phyloP scores from a whole-genome alignment of 352 stramenopile species.

The Pythium diclinum region DNA sequence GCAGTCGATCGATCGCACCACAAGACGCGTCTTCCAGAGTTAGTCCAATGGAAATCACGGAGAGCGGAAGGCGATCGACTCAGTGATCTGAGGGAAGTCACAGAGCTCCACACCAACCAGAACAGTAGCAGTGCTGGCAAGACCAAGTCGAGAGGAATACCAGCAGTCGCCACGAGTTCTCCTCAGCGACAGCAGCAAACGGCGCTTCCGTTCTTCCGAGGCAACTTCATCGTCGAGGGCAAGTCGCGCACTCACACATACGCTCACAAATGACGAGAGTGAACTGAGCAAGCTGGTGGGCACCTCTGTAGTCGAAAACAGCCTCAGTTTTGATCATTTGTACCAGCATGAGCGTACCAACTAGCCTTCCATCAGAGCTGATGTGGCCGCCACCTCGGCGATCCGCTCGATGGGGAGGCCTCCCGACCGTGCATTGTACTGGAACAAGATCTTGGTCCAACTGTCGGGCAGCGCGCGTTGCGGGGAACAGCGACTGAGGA shows the following conservation, averaged over 20 bases:
- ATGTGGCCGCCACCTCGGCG: constrained; percentile 40
- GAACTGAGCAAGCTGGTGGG: not conserved
- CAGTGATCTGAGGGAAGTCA: not conserved
- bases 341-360: not conserved
- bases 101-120: constrained; percentile 2
- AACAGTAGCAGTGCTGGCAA: not conserved
- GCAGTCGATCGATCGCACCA: not conserved
- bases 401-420: constrained; percentile 64
- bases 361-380: constrained; percentile 13
- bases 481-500: constrained; percentile 74
- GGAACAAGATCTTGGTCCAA: constrained; percentile 88
- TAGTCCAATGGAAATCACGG: constrained; percentile 17
- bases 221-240: constrained; percentile 59
- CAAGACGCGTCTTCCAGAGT: constrained; percentile 13
- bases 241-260: constrained; percentile 32
- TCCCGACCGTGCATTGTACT: constrained; percentile 62
- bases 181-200: constrained; percentile 13
- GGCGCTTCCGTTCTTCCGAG: constrained; percentile 61
- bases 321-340: not conserved
- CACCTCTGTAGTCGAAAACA: not conserved
- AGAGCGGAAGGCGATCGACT: not conserved
- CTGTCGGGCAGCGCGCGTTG: constrained; percentile 82
- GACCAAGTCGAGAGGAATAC: constrained; percentile 22
- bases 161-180: not conserved
- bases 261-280: not conserved